Conservation (phyloP, 176 grass and related monocot genomes). For the Eremochloa ophiuroides region DNA sequence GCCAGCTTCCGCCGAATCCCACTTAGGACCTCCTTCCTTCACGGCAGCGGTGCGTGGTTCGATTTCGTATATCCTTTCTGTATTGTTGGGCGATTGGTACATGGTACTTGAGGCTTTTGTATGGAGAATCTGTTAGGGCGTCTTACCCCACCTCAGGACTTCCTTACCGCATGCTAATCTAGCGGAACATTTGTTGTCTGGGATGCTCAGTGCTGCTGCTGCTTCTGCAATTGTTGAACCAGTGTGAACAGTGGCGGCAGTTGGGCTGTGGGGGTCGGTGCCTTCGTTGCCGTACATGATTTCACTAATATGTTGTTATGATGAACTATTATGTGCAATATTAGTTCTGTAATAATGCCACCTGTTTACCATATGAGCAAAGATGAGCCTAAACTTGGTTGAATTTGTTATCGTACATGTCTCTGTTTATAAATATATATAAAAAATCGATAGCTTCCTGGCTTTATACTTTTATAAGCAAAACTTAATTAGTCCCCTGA, state of each 20-base stretch:
- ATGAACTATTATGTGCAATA: background rate
- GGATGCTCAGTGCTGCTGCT: background rate
- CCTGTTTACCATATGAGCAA: background rate
- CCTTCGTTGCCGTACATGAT: background rate
- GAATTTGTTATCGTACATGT: background rate
- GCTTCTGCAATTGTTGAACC: background rate
- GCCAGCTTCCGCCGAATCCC: constrained; percentile 17
- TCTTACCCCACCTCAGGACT: background rate
- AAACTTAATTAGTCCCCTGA: background rate
- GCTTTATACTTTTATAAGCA: no score
- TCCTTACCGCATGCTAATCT: background rate
- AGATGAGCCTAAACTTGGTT: background rate
- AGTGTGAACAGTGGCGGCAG: background rate
- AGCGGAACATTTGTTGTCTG: background rate
- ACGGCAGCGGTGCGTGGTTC: constrained; percentile 32
- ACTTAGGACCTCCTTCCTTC: constrained; percentile 40
- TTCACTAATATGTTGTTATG: background rate
- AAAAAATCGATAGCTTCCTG: background rate
- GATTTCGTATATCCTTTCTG: background rate
- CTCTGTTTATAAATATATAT: no score
- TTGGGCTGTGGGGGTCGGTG: background rate
- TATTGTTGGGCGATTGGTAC: background rate
- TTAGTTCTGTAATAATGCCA: background rate
- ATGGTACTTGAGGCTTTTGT: background rate
- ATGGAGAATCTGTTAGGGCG: background rate